Evolutionary conservation across 208 protist species (phyloP), one percentile per base, ranked within the genome.

Genomic region (Trypanosoma boissoni): DNA sequence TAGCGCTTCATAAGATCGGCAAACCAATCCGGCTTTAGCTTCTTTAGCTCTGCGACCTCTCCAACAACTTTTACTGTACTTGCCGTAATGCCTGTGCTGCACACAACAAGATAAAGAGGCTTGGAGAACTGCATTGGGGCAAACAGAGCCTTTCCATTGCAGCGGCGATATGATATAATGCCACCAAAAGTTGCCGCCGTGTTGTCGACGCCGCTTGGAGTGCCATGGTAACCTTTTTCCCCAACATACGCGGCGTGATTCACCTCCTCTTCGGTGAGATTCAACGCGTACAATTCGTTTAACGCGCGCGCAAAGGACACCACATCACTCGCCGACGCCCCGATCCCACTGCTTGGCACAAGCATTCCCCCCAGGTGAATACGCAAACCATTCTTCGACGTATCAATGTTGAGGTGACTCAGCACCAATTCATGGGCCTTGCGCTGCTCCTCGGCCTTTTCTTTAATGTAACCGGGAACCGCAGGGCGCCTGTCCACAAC

Each of bases 201-300:
- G 72, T 95, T 96, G 67, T 96, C 91, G 12, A 93, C 84, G 24
- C 91, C 91, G 34, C 79, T 90, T 7, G 91, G 91, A 12, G 81
- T 94, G 24, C 91, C 91, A 68, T 96, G 91, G 67, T 92, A 96
- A 31, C 79, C 83, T 20, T 81, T 69, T 69, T 92, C 81, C 0
- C 87, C 87, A 20, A 85, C 65, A 60, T 78, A 89, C 0, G 80
- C 86, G 42, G 72, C 81, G 26, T 70, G 20, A 60, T 91, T 92
- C 51, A 92, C 70, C 41, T 78, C 58, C 1, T 89, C 71, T 20
- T 88, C 76, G 12, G 42, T 83, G 23, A 90, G 69, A 23, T 71
- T 58, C 23, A 91, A 56, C 28, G 48, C 49, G 65, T 83, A 94
- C 53, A 89, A 55, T 48, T 91, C 81, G 51, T 61, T 82, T 7